Conservation (phyloP, 441 rosid species). For the Eutrema salsugineum region DNA sequence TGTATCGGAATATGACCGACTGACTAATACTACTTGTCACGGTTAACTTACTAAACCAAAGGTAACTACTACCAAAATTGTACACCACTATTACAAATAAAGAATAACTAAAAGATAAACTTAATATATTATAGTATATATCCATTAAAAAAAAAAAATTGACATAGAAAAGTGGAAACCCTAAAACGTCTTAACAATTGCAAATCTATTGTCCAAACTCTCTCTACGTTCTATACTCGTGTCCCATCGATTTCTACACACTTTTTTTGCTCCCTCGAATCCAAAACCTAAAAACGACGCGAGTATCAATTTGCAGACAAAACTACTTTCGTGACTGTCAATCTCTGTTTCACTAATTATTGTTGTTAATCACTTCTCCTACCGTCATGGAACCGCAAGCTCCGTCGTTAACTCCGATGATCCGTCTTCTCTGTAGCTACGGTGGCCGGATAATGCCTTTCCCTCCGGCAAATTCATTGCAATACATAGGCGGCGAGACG, state of each 20-base stretch:
- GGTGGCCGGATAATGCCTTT: slow-evolving; percentile 17
- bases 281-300: background rate
- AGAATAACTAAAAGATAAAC: background rate
- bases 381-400: slow-evolving; percentile 1
- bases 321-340: background rate
- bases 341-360: background rate
- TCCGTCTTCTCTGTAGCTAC: slow-evolving; percentile 17
- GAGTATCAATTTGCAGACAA: background rate
- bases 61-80: no score
- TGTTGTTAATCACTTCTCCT: background rate
- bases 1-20: no score
- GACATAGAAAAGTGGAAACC: background rate
- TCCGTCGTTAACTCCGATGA: background rate
- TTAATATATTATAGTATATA: background rate
- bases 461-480: background rate
- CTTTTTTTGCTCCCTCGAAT: background rate
- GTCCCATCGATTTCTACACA: background rate
- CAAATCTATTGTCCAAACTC: background rate
- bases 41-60: no score
- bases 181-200: background rate
- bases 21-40: no score
- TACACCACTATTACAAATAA: background rate
- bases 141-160: background rate
- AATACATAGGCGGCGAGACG: slow-evolving; percentile 11
- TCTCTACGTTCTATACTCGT: background rate